Evolutionary conservation across 2,329 filamentous ascomycete species (phyloP).

Genomic region (Penicillium carneum): DNA sequence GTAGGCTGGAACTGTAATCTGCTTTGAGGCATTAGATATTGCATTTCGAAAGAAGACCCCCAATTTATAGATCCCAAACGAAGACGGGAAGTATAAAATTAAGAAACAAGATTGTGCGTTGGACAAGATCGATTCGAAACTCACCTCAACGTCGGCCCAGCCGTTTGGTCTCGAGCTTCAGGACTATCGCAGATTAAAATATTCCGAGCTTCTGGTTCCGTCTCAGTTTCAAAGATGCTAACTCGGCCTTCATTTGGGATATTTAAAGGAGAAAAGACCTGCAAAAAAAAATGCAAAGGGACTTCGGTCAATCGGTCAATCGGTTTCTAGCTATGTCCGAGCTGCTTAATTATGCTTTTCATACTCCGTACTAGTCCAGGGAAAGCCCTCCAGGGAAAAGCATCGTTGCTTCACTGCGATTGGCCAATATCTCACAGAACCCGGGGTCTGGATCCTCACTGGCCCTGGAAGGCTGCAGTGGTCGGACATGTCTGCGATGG

Average conservation of each 20-base stretch:
- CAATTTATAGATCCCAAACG: neutral
- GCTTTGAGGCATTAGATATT: neutral
- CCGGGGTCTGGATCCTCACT: neutral
- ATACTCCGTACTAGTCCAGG: neutral
- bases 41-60: neutral
- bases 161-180: neutral
- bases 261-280: neutral
- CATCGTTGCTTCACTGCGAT: neutral
- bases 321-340: constrained; percentile 6
- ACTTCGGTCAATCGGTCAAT: neutral
- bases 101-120: constrained; percentile 9
- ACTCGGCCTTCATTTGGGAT: neutral
- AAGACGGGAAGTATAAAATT: constrained; percentile 11
- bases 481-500: neutral
- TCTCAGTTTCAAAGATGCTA: neutral
- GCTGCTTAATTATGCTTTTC: neutral
- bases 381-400: neutral
- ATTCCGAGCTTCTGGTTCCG: neutral
- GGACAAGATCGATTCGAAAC: constrained; percentile 9
- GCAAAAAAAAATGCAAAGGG: neutral
- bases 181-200: neutral
- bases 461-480: neutral
- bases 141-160: constrained; percentile 3
- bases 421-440: neutral
- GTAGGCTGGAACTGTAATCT: neutral